A percentile compares a stretch with the other conserved stretches of the same genome.
Conservation (phyloP, 345 rosid species). For the Lumnitzera littorea region DNA sequence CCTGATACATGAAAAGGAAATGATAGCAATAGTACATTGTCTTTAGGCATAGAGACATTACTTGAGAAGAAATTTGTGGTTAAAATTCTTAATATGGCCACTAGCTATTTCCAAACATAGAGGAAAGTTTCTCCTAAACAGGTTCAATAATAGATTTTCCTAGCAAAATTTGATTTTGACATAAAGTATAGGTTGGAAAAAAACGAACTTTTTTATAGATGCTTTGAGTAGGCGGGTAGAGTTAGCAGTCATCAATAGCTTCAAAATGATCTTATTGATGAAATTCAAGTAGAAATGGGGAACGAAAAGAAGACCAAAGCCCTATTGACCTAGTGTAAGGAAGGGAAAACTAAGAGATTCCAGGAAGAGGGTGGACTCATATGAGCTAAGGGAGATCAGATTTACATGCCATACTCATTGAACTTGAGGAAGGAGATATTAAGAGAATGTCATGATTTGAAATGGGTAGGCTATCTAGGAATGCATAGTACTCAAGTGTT, state of each 20-base stretch:
- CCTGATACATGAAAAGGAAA: too few relatives aligned
- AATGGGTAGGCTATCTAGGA: background rate
- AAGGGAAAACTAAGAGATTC: background rate
- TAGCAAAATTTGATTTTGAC: background rate
- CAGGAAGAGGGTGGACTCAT: too few relatives aligned
- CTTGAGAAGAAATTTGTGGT: background rate
- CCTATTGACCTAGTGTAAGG: background rate
- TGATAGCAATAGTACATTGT: too few relatives aligned
- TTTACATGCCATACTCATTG: too few relatives aligned
- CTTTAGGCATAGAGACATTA: too few relatives aligned
- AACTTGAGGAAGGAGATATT: background rate
- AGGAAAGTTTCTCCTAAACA: background rate
- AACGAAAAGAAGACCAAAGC: background rate
- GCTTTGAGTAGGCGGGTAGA: background rate
- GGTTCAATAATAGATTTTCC: background rate
- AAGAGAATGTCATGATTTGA: background rate
- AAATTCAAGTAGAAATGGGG: background rate
- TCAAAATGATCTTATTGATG: background rate
- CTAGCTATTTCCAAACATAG: background rate
- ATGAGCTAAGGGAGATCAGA: too few relatives aligned
- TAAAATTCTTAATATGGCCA: background rate
- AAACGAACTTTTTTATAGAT: background rate
- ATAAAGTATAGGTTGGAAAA: background rate
- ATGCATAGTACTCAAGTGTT: background rate
- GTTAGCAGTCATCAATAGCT: too few relatives aligned